phyloP scores from a whole-genome alignment of 495 filamentous ascomycete genomes.

The Aspergillus conjunctus region DNA sequence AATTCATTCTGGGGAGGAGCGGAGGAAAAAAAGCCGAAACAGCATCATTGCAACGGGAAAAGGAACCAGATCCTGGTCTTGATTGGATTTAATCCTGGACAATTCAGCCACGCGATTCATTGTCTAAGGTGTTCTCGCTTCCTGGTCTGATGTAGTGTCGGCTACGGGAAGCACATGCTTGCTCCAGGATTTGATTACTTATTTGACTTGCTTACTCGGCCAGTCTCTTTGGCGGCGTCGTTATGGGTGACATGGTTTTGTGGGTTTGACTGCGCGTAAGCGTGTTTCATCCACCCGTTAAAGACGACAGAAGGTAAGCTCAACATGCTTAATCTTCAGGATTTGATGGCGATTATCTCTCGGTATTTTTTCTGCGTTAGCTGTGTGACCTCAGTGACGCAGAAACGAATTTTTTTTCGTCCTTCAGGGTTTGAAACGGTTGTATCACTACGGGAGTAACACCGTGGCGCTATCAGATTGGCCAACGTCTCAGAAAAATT shows the following conservation, averaged over 20 bases:
- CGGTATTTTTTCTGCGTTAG: not conserved
- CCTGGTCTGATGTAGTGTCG: slow-evolving; percentile 5
- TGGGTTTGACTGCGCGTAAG: slow-evolving; percentile 7
- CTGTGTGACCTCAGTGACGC: not conserved
- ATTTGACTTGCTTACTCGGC: too few relatives aligned
- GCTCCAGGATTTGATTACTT: slow-evolving; percentile 1
- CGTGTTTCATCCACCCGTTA: slow-evolving; percentile 15
- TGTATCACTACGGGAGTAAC: not conserved
- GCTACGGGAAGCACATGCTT: slow-evolving; percentile 17
- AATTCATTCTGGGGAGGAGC: too few relatives aligned
- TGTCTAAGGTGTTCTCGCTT: not conserved
- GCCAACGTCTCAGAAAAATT: not conserved
- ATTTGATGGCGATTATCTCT: slow-evolving; percentile 10
- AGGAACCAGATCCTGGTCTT: slow-evolving; percentile 12
- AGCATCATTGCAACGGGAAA: not conserved
- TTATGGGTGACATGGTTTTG: not conserved
- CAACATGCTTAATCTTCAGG: slow-evolving; percentile 9
- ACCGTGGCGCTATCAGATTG: not conserved
- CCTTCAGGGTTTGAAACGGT: not conserved
- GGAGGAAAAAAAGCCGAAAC: too few relatives aligned
- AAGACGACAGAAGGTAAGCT: not conserved
- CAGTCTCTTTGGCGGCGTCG: slow-evolving; percentile 1
- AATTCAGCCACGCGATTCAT: slow-evolving; percentile 17
- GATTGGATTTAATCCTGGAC: slow-evolving; percentile 17
- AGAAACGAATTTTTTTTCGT: too few relatives aligned